phyloP scores from a whole-genome alignment of 345 rosid genomes.

The Aquilaria malaccensis region DNA sequence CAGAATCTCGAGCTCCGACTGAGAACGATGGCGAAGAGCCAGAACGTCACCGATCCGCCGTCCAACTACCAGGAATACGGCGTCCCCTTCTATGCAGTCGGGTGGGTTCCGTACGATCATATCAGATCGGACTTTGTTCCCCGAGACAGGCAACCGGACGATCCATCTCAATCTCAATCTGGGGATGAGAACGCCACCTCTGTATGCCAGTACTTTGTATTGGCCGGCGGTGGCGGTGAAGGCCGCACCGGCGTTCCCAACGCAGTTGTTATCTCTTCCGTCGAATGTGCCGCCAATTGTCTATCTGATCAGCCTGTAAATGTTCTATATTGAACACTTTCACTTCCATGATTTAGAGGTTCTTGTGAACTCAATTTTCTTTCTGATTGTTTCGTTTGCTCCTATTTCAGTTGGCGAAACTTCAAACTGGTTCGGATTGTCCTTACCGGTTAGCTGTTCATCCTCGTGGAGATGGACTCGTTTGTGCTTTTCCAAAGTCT shows the following conservation, averaged over 20 bases:
- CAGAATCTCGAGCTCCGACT: too few relatives aligned
- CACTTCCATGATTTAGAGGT: too few relatives aligned
- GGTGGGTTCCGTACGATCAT: constrained; percentile 51
- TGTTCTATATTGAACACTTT: too few relatives aligned
- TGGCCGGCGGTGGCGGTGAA: constrained; percentile 88
- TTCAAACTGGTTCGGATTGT: constrained; percentile 45
- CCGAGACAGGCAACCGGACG: constrained; percentile 10
- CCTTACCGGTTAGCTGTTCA: constrained; percentile 90
- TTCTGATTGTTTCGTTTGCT: not conserved
- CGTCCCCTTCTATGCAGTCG: constrained; percentile 68
- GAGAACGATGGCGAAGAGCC: constrained; percentile 5
- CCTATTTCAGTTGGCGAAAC: constrained; percentile 38
- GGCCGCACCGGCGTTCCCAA: constrained; percentile 82
- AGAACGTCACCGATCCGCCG: constrained; percentile 1
- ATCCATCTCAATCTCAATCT: constrained; percentile 19
- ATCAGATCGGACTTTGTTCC: constrained; percentile 30
- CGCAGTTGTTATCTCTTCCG: constrained; percentile 43
- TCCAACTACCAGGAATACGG: constrained; percentile 61
- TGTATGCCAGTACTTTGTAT: constrained; percentile 32
- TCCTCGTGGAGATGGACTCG: constrained; percentile 62
- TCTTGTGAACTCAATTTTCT: not conserved
- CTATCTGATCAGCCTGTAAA: constrained; percentile 69
- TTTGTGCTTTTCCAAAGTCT: constrained; percentile 64
- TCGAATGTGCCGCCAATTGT: constrained; percentile 47
- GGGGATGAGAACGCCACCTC: constrained; percentile 2